A percentile compares a stretch with the other conserved stretches of the same genome.
These are phyloP conservation scores for Syncephalis plumigaleata DNA, from an alignment of 371 early-diverging fungal genomes.

Conservation along the genomic window DNA sequence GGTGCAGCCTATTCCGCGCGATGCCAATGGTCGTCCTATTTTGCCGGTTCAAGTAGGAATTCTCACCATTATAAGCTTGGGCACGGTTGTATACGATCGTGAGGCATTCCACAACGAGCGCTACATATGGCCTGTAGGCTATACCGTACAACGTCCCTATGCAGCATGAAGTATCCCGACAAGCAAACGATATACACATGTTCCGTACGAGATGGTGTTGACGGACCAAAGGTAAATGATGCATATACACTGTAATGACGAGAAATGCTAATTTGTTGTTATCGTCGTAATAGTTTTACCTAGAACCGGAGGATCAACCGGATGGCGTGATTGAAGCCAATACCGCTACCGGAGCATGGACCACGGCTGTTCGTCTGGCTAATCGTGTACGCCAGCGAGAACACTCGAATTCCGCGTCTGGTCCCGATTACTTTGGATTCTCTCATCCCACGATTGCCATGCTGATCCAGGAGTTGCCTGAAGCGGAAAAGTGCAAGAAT, in stretches of 20 bases:
- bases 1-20: conserved; percentile 9
- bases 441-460: conserved; percentile 77
- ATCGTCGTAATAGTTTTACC: conserved; percentile 63
- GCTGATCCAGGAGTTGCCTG: conserved; percentile 76
- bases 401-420: conserved; percentile 65
- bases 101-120: conserved; percentile 77
- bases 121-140: conserved; percentile 87
- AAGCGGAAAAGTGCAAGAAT: conserved; percentile 41
- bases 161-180: conserved; percentile 64
- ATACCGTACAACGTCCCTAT: conserved; percentile 44
- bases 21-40: conserved; percentile 48
- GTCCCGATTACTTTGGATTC: conserved; percentile 85
- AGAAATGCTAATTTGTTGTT: background rate
- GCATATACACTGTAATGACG: background rate
- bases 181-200: conserved; percentile 55
- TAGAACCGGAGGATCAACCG: conserved; percentile 53
- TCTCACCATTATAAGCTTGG: conserved; percentile 54
- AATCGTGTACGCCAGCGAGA: conserved; percentile 58
- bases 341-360: conserved; percentile 85
- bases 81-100: conserved; percentile 58
- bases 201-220: conserved; percentile 64
- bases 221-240: conserved; percentile 34
- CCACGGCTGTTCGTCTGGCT: conserved; percentile 55
- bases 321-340: conserved; percentile 25
- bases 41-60: conserved; percentile 72